Base-by-base conservation (phyloP, 768 basidiomycete genomes). In the Fomitopsis pulvina region DNA sequence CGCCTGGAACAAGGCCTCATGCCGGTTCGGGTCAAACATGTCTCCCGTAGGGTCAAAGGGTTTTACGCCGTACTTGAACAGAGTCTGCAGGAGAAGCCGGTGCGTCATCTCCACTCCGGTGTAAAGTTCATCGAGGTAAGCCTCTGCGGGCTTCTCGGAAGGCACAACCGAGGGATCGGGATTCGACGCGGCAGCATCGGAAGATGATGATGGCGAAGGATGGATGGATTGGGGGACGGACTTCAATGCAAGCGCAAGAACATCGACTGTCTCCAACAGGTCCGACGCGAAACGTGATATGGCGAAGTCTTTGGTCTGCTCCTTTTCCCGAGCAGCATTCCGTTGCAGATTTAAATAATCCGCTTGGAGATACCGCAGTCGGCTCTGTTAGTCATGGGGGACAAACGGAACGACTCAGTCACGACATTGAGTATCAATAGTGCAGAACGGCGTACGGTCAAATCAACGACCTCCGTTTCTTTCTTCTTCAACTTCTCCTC, bases 271-370 rank as follows among this genome's bases (percentile, higher is more conserved):
- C 58, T 91, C 86, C 41, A 93, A 80, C 48, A 93, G 77, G 71
- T 92, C 88, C n/a, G 73, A 71, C 9, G 96, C 95, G 65, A 99
- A 97, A 30, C 81, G 81, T 41, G 87, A 77, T 64, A 99, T 94
- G 51, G 93, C 94, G 69, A 87, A 97, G 67, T 96, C 92, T 51
- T 84, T 82, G 27, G 92, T 88, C 66, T 93, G 90, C 63, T 88
- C 83, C 73, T 88, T 92, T 71, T 98, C 96, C 52, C 87, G 79
- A 25, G 85, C 84, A 47, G 92, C 79, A 60, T 93, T 92, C 48
- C 93, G 87, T 64, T 94, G 92, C 39, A 96, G 76, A 68, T 98
- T 99, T 39, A 95, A 71, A 69, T 92, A 93, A 71, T 99, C 96
- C 59, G 96, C 96, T 63, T 93, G 87, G 51, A 90, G 75, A 65